Evolutionary conservation across 768 basidiomycete species (phyloP).

Genomic region (Macrolepiota dolichaula): DNA sequence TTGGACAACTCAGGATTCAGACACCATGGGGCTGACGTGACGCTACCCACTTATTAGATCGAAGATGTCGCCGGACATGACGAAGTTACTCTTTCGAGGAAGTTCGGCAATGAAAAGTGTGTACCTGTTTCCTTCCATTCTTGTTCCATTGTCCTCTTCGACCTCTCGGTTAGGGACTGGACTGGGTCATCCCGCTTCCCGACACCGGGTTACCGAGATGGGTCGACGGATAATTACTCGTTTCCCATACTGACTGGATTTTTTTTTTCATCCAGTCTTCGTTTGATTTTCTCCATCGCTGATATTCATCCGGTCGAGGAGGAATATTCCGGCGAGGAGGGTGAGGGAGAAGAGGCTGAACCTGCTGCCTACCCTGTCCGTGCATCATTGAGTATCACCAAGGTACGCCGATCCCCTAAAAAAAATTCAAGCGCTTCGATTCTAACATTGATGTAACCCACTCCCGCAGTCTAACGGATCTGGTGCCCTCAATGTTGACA

Average conservation of each 20-base stretch:
- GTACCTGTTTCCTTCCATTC: slow-evolving; percentile 23
- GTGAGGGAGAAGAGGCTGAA: slow-evolving; percentile 23
- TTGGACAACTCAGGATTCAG: background rate
- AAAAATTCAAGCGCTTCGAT: background rate
- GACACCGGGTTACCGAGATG: background rate
- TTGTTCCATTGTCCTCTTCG: background rate
- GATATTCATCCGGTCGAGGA: slow-evolving; percentile 62
- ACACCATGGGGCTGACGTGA: background rate
- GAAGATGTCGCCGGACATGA: slow-evolving; percentile 70
- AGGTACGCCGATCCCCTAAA: slow-evolving; percentile 41
- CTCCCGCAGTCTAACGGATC: slow-evolving; percentile 38
- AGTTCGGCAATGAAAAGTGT: slow-evolving; percentile 88
- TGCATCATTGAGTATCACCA: slow-evolving; percentile 79
- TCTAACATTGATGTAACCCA: background rate
- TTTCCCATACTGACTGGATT: slow-evolving; percentile 3
- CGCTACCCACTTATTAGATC: slow-evolving; percentile 44
- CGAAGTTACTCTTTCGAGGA: slow-evolving; percentile 78
- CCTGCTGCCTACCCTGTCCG: slow-evolving; percentile 63
- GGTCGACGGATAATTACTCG: background rate
- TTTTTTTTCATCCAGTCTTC: slow-evolving; percentile 52
- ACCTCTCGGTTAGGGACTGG: background rate
- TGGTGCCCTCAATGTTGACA: slow-evolving; percentile 77
- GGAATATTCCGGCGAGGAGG: slow-evolving; percentile 23
- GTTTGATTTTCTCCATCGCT: slow-evolving; percentile 88
- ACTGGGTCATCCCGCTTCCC: background rate